Evolutionary conservation across 495 filamentous ascomycete genomes (phyloP).

Genomic region (Trichoderma parareesei): DNA sequence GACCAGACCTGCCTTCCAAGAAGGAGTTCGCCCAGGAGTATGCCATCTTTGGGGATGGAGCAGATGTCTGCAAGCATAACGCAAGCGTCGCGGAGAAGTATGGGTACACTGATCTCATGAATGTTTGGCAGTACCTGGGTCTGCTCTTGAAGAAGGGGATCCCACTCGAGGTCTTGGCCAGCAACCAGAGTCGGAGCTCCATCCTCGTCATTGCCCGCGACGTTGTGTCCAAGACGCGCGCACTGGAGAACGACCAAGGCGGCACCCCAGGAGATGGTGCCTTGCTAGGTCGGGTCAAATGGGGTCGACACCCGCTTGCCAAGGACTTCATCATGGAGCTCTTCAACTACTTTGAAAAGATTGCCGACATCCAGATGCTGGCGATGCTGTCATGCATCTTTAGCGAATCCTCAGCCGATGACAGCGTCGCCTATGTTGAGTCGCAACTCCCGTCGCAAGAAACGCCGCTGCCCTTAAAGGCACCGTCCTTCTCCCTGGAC

Average conservation of each 20-base stretch:
- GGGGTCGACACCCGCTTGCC: constrained; percentile 80
- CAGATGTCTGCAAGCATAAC: constrained; percentile 76
- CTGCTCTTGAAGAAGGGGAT: constrained; percentile 70
- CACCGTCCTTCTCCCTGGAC: constrained; percentile 55
- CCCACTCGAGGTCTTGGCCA: constrained; percentile 52
- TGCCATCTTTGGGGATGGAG: constrained; percentile 70
- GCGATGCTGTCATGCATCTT: constrained; percentile 92
- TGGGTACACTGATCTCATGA: constrained; percentile 65
- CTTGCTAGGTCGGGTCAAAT: constrained; percentile 61
- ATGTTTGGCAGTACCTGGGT: constrained; percentile 75
- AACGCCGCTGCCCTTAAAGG: constrained; percentile 55
- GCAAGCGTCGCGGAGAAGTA: constrained; percentile 64
- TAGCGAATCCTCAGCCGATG: constrained; percentile 49
- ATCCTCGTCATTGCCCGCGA: constrained; percentile 56
- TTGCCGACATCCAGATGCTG: constrained; percentile 85
- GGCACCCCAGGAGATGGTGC: constrained; percentile 13
- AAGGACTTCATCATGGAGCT: constrained; percentile 59
- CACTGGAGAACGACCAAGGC: constrained; percentile 26
- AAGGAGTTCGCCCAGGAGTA: constrained; percentile 68
- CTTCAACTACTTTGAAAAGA: constrained; percentile 70
- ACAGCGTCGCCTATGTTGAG: constrained; percentile 40
- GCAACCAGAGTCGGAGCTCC: constrained; percentile 40
- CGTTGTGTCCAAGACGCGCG: constrained; percentile 40
- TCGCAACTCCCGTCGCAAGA: constrained; percentile 39
- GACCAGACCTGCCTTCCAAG: constrained; percentile 65